phyloP scores from a whole-genome alignment of 345 rosid genomes.

The Adansonia digitata region DNA sequence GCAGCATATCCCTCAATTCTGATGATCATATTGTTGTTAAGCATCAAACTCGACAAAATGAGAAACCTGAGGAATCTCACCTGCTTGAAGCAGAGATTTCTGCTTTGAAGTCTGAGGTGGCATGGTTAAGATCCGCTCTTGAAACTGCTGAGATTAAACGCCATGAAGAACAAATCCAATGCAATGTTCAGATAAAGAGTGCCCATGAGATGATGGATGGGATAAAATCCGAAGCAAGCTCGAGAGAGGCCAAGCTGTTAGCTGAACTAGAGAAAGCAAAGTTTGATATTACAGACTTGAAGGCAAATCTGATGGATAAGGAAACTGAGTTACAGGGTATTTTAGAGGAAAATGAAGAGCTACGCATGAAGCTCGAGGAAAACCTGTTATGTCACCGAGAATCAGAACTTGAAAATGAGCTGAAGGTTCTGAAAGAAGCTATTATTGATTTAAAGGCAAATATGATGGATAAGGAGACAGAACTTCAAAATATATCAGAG shows the following conservation, averaged over 20 bases:
- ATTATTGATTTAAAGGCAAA: constrained; percentile 52
- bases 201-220: constrained; percentile 46
- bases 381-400: constrained; percentile 22
- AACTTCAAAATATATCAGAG: constrained; percentile 52
- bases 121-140: constrained; percentile 42
- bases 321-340: constrained; percentile 73
- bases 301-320: constrained; percentile 74
- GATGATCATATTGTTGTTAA: constrained; percentile 21
- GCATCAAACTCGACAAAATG: constrained; percentile 26
- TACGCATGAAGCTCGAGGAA: constrained; percentile 43
- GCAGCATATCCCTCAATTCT: constrained; percentile 7
- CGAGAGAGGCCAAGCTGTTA: constrained; percentile 55
- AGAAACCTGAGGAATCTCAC: constrained; percentile 31
- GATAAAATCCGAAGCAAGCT: constrained; percentile 32
- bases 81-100: constrained; percentile 46
- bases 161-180: constrained; percentile 38
- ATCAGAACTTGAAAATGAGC: constrained; percentile 39
- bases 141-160: constrained; percentile 45
- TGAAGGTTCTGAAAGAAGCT: constrained; percentile 42
- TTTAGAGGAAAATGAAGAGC: constrained; percentile 67
- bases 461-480: constrained; percentile 74
- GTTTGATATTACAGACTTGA: constrained; percentile 55
- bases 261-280: constrained; percentile 55
- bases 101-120: constrained; percentile 53
- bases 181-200: constrained; percentile 39